Conservation (phyloP, 345 rosid genomes). For the Citrus sinensis region DVS_A1.0 CM039169.1:28300501-28301000, state of each 20-base stretch:
- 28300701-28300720: not conserved
- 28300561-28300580: not conserved
- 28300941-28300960: not conserved
- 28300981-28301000: slow-evolving; percentile 5
- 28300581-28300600: slow-evolving; percentile 1
- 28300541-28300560: not conserved
- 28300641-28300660: not conserved
- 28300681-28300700: slow-evolving; percentile 12
- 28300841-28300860: not conserved
- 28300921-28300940: not conserved
- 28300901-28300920: slow-evolving; percentile 1
- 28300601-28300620: slow-evolving; percentile 1
- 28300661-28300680: slow-evolving; percentile 10
- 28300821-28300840: slow-evolving; percentile 4
- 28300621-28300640: not conserved
- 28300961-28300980: slow-evolving; percentile 4
- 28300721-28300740: not conserved
- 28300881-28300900: slow-evolving; percentile 9
- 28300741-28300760: not conserved
- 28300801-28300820: not conserved
- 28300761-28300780: not conserved
- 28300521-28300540: not conserved
- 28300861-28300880: slow-evolving; percentile 7
- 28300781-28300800: not conserved
- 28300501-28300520: slow-evolving; percentile 3